A percentile compares a stretch with the other conserved stretches of the same genome.
Conservation (phyloP, 23 red algal genomes). For the Pyropia yezoensis region DNA sequence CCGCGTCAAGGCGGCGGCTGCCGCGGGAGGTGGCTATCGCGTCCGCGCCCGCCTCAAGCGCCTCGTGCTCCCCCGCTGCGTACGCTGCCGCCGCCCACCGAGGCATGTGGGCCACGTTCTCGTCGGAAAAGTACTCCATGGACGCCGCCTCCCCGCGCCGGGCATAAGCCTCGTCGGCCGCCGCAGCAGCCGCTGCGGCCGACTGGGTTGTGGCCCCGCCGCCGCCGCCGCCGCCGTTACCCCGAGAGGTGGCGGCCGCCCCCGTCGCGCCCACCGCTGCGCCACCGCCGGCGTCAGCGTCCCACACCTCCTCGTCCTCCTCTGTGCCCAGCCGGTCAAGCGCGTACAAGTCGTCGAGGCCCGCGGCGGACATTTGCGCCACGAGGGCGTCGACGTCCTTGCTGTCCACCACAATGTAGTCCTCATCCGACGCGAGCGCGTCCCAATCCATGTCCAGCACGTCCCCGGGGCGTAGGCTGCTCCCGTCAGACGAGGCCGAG, state of each 20-base stretch:
- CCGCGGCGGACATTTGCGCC: constrained; percentile 23
- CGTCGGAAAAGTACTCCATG: constrained; percentile 52
- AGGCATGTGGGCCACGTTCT: constrained; percentile 44
- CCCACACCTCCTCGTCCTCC: not conserved
- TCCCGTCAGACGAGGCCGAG: no score
- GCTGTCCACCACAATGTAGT: constrained; percentile 47
- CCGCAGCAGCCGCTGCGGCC: not conserved
- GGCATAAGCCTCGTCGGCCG: not conserved
- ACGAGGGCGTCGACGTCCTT: constrained; percentile 19
- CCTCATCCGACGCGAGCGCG: constrained; percentile 45
- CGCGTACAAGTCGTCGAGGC: constrained; percentile 17
- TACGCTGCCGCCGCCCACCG: constrained; percentile 35
- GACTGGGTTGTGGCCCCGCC: not conserved
- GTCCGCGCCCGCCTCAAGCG: constrained; percentile 28
- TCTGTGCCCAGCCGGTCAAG: not conserved
- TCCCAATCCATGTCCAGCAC: constrained; percentile 8
- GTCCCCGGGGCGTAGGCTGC: not conserved
- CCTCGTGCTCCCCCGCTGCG: constrained; percentile 13
- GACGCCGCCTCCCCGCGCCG: not conserved
- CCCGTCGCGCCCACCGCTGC: not conserved
- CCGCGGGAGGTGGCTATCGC: not conserved
- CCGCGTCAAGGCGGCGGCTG: constrained; percentile 34
- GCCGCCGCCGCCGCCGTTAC: not conserved
- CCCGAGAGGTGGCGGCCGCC: not conserved
- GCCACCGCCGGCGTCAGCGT: not conserved